Conservation (phyloP, 108 stramenopile species). For the Thalassiosira profunda region DNA sequence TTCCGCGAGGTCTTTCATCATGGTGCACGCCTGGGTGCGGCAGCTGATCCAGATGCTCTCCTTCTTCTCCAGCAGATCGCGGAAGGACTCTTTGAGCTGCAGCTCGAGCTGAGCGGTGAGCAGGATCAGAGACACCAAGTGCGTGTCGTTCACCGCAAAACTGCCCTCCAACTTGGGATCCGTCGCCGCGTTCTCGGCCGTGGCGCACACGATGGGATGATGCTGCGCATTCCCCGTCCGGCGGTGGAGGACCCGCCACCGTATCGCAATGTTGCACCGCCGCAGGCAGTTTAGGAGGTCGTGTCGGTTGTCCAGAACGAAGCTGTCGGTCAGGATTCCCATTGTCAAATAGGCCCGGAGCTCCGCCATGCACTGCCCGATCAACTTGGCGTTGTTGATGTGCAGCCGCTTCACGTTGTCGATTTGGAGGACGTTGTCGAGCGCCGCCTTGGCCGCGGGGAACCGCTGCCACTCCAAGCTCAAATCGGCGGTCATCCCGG, state of each 20-base stretch:
- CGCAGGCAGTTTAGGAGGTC: slow-evolving; percentile 52
- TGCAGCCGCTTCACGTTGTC: slow-evolving; percentile 36
- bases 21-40: slow-evolving; percentile 23
- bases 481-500: slow-evolving; percentile 65
- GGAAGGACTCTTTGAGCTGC: slow-evolving; percentile 52
- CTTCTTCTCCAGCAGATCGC: slow-evolving; percentile 47
- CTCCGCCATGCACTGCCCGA: slow-evolving; percentile 39
- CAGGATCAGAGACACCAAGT: slow-evolving; percentile 59
- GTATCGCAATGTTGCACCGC: slow-evolving; percentile 56
- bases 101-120: slow-evolving; percentile 64
- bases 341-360: slow-evolving; percentile 42
- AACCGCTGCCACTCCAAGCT: slow-evolving; percentile 56
- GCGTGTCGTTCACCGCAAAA: slow-evolving; percentile 34
- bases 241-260: slow-evolving; percentile 79
- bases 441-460: slow-evolving; percentile 51
- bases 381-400: slow-evolving; percentile 40
- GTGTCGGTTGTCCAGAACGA: slow-evolving; percentile 52
- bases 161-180: slow-evolving; percentile 41
- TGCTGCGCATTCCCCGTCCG: slow-evolving; percentile 16
- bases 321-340: slow-evolving; percentile 53
- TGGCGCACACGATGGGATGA: slow-evolving; percentile 29
- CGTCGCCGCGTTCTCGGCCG: slow-evolving; percentile 9
- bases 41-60: slow-evolving; percentile 51
- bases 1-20: slow-evolving; percentile 51
- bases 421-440: slow-evolving; percentile 43